Percentiles rank a stretch among this genome's conserved stretches.
Conservation (phyloP, 163 green algal species). For the Prototheca cutis region DNA sequence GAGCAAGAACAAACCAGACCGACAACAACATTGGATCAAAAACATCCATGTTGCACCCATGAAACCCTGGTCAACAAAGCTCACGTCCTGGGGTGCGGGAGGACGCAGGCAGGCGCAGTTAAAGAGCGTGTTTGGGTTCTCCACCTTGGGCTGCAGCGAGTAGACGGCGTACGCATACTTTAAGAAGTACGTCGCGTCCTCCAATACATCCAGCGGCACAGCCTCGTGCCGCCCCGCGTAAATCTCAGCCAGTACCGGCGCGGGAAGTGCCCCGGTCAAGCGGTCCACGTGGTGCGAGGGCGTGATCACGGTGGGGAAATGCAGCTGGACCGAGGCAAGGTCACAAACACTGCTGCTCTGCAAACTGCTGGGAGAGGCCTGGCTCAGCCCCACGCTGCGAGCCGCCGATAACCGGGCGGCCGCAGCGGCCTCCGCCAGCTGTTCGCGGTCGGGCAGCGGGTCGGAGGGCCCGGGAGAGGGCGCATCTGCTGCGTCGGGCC, state of each 20-base stretch:
- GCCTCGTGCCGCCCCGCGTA: constrained; percentile 15
- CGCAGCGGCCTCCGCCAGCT: neutral
- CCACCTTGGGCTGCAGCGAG: constrained; percentile 16
- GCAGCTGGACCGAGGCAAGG: neutral
- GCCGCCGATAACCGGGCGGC: too few relatives aligned
- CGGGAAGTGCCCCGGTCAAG: constrained; percentile 12
- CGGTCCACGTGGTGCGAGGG: constrained; percentile 11
- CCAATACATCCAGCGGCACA: constrained; percentile 4
- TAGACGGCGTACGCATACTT: constrained; percentile 22
- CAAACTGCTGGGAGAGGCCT: too few relatives aligned
- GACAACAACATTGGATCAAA: too few relatives aligned
- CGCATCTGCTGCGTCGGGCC: neutral
- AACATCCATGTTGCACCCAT: too few relatives aligned
- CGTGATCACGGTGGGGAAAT: neutral
- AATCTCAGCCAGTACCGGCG: constrained; percentile 16
- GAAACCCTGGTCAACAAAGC: too few relatives aligned
- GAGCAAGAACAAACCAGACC: too few relatives aligned
- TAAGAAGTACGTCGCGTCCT: constrained; percentile 3
- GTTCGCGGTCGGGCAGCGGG: neutral
- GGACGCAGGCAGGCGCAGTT: constrained; percentile 9
- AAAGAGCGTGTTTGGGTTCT: neutral
- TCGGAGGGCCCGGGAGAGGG: neutral
- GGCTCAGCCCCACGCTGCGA: too few relatives aligned
- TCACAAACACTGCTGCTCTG: neutral
- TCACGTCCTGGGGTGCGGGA: constrained; percentile 10